These are phyloP conservation scores for Hibiscus syriacus DNA, from an alignment of 345 rosid genomes.

Conservation along the genomic window DNA sequence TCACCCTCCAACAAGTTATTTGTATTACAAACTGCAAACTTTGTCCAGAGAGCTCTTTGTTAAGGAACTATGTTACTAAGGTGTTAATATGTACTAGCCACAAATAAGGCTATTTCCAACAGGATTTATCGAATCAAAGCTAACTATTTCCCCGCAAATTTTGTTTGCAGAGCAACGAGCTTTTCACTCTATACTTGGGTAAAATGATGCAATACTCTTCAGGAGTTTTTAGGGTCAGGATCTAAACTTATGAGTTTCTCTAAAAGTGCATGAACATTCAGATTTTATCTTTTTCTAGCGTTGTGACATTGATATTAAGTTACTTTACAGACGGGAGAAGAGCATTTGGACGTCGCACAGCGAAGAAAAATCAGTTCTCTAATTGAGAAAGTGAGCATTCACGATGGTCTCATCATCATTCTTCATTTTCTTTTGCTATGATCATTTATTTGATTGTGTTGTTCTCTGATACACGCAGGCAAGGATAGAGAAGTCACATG, in stretches of 20 bases:
- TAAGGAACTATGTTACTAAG: too few species aligned
- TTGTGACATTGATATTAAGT: too few species aligned
- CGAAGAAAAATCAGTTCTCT: conserved; percentile 19
- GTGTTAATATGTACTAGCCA: too few species aligned
- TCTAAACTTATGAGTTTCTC: neutral
- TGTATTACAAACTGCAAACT: too few species aligned
- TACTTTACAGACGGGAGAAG: conserved; percentile 17
- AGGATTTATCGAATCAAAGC: neutral
- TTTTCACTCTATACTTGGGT: conserved; percentile 64
- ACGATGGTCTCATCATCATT: neutral
- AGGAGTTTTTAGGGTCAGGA: conserved; percentile 63
- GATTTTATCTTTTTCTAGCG: too few species aligned
- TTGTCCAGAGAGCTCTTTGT: too few species aligned
- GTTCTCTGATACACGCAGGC: conserved; percentile 26
- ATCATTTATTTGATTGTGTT: neutral
- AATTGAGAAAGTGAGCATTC: conserved; percentile 49
- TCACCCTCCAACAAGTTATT: neutral
- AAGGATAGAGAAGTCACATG: conserved; percentile 46
- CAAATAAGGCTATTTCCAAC: neutral
- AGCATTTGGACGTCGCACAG: conserved; percentile 36
- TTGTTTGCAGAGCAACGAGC: conserved; percentile 58
- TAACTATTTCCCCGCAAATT: neutral
- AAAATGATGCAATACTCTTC: conserved; percentile 87
- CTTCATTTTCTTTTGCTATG: neutral
- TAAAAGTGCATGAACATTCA: neutral